Conservation (phyloP, 2,329 filamentous ascomycete species). For the Penicillium nordicum region DNA sequence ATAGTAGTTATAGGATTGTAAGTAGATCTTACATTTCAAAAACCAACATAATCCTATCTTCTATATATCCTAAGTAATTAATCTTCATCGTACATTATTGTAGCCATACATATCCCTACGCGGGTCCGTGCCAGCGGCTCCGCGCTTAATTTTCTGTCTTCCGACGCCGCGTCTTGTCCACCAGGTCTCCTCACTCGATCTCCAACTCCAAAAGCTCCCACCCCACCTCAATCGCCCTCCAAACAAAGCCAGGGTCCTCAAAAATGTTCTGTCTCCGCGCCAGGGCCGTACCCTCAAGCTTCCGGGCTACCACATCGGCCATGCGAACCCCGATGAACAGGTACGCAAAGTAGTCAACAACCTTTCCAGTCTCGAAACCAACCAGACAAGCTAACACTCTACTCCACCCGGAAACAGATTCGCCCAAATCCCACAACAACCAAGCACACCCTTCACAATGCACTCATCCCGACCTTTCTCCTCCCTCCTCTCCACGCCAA, state of each 20-base stretch:
- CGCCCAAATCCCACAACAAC: conserved; percentile 17
- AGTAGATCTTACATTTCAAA: background rate
- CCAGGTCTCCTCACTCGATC: conserved; percentile 12
- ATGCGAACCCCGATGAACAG: conserved; percentile 21
- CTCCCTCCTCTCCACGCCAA: conserved; percentile 33
- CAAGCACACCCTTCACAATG: conserved; percentile 30
- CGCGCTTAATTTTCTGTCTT: conserved; percentile 34
- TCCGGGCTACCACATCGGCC: conserved; percentile 26
- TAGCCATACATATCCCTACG: conserved; percentile 5
- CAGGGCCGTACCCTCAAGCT: conserved; percentile 30
- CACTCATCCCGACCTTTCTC: conserved; percentile 41
- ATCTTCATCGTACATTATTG: background rate
- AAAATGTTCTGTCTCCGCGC: conserved; percentile 36
- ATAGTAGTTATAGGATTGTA: background rate
- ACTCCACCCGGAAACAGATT: conserved; percentile 5
- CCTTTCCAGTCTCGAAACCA: background rate
- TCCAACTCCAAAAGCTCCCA: background rate
- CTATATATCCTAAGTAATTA: background rate
- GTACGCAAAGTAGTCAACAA: conserved; percentile 16
- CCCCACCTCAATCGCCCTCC: background rate
- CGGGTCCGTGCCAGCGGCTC: conserved; percentile 33
- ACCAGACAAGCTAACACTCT: conserved; percentile 9
- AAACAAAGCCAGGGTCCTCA: conserved; percentile 5
- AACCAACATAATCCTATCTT: background rate
- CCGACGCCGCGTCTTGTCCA: conserved; percentile 18